A percentile compares a stretch with the other conserved stretches of the same genome.
These are phyloP conservation scores for Apiotrichum domesticum DNA, from an alignment of 1,284 basidiomycete genomes.

Conservation along the genomic window DNA sequence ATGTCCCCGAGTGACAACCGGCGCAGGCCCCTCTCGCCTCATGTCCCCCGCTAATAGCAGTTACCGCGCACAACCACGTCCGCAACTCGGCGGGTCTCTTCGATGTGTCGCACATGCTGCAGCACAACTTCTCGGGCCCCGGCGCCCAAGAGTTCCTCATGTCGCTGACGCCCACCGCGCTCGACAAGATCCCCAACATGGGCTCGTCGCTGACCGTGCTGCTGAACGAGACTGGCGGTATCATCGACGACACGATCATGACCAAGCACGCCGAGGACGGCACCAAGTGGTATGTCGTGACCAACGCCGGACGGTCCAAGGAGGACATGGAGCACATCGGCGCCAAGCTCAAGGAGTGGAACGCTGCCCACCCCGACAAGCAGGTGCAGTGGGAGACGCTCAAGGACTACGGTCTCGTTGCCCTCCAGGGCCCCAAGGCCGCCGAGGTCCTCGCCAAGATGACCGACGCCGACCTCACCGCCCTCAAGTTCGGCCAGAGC, in stretches of 20 bases:
- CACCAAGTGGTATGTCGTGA: constrained; percentile 86
- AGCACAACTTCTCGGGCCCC: constrained; percentile 72
- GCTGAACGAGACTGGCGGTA: constrained; percentile 82
- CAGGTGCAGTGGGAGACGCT: constrained; percentile 74
- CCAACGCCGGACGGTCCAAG: constrained; percentile 82
- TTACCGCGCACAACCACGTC: constrained; percentile 86
- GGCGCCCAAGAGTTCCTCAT: constrained; percentile 72
- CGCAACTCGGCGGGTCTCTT: constrained; percentile 80
- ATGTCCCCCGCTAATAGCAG: constrained; percentile 47
- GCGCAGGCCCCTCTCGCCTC: too few species aligned
- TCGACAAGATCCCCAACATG: constrained; percentile 62
- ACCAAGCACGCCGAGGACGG: constrained; percentile 67
- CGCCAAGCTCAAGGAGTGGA: constrained; percentile 67
- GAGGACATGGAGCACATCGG: constrained; percentile 76
- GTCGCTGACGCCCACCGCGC: constrained; percentile 75
- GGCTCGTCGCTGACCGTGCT: constrained; percentile 78
- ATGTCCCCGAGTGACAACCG: too few species aligned
- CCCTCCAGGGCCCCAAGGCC: constrained; percentile 84
- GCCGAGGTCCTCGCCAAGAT: constrained; percentile 68
- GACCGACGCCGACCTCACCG: constrained; percentile 61
- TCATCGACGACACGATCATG: constrained; percentile 86
- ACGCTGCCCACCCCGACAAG: constrained; percentile 54
- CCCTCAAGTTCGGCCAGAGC: constrained; percentile 72
- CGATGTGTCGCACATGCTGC: constrained; percentile 98
- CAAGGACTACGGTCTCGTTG: constrained; percentile 80